phyloP scores from a whole-genome alignment of 2,329 filamentous ascomycete species.

The Apiospora pterosperma region DNA sequence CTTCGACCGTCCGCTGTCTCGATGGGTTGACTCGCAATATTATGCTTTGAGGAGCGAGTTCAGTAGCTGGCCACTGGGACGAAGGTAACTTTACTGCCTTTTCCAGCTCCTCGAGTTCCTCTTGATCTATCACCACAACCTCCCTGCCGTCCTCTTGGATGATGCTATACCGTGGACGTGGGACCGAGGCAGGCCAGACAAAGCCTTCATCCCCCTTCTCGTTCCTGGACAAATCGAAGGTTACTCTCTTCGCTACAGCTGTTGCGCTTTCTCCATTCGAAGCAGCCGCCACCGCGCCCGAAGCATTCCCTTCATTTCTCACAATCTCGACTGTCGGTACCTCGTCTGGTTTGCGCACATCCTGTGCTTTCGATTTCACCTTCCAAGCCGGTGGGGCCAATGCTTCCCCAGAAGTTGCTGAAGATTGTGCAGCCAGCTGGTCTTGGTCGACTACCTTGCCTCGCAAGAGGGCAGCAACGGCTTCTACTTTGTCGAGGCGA shows the following conservation, averaged over 20 bases:
- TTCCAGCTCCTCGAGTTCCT: neutral
- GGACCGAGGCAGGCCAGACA: neutral
- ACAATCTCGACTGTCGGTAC: neutral
- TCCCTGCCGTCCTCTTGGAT: neutral
- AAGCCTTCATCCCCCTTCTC: neutral
- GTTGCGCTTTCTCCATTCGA: neutral
- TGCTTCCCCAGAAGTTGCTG: neutral
- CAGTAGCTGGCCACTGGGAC: neutral
- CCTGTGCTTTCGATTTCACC: neutral
- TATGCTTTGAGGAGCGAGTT: neutral
- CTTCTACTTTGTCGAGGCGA: neutral
- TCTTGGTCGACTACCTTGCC: neutral
- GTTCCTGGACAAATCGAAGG: neutral
- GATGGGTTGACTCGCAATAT: neutral
- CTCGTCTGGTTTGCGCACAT: neutral
- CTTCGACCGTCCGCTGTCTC: neutral
- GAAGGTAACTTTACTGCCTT: neutral
- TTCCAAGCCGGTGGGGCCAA: neutral
- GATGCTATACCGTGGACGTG: neutral
- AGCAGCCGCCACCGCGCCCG: too few species aligned
- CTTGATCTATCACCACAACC: neutral
- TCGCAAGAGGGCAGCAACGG: neutral
- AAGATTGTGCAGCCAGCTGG: neutral
- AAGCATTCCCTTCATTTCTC: neutral
- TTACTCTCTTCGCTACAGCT: neutral